Evolutionary conservation across 1,284 basidiomycete genomes (phyloP).

Genomic region (Ustanciosporium gigantosporum): DNA sequence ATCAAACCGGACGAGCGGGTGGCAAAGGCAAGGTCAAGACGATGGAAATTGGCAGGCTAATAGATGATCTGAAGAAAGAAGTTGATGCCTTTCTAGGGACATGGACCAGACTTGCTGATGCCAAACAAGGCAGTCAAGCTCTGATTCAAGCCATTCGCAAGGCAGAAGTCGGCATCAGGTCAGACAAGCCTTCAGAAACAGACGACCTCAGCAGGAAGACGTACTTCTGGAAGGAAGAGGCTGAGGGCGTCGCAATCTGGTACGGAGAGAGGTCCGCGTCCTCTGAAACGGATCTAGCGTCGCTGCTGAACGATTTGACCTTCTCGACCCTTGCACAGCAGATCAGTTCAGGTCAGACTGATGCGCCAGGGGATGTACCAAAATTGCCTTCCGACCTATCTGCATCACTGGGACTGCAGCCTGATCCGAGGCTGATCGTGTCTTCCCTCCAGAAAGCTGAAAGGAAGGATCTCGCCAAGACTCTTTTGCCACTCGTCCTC

Average conservation of each 20-base stretch:
- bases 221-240: slow-evolving; percentile 25
- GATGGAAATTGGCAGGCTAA: slow-evolving; percentile 6
- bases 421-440: slow-evolving; percentile 35
- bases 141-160: slow-evolving; percentile 11
- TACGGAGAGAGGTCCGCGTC: slow-evolving; percentile 2
- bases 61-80: slow-evolving; percentile 17
- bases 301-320: slow-evolving; percentile 22
- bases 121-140: slow-evolving; percentile 7
- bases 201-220: background rate
- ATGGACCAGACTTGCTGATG: slow-evolving; percentile 43
- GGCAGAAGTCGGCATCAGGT: slow-evolving; percentile 25
- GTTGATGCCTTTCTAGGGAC: slow-evolving; percentile 39
- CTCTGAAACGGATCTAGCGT: slow-evolving; percentile 12
- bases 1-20: background rate
- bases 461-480: slow-evolving; percentile 32
- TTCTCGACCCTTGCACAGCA: slow-evolving; percentile 23
- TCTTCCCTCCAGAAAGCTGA: slow-evolving; percentile 21
- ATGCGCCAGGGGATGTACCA: slow-evolving; percentile 8
- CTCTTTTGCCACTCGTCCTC: slow-evolving; percentile 23
- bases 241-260: slow-evolving; percentile 15
- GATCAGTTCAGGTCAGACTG: slow-evolving; percentile 17
- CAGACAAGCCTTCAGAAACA: background rate
- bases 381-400: slow-evolving; percentile 30
- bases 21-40: slow-evolving; percentile 24
- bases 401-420: slow-evolving; percentile 23